Conservation (phyloP, 192 early-diverging fungal species). For the Mortierella hygrophila region DNA sequence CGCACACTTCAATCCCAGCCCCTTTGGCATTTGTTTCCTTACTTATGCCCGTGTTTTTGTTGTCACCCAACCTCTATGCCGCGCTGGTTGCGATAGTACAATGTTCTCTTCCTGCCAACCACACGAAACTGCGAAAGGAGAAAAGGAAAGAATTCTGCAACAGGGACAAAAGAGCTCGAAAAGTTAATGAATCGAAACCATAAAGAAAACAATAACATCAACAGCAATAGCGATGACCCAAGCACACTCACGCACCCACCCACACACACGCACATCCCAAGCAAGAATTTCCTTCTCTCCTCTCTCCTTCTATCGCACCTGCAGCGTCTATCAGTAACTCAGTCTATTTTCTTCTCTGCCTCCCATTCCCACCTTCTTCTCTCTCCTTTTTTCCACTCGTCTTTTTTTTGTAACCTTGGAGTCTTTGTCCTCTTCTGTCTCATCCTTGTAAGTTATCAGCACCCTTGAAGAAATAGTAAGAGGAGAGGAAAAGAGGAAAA, state of each 20-base stretch:
- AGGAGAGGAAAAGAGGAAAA: neutral
- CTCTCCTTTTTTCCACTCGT: neutral
- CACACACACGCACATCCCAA: neutral
- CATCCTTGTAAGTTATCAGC: neutral
- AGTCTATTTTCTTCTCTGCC: neutral
- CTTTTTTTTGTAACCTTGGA: neutral
- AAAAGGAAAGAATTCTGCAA: neutral
- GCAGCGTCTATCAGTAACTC: neutral
- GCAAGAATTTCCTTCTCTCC: neutral
- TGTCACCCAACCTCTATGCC: neutral
- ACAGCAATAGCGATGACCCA: neutral
- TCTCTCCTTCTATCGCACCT: neutral
- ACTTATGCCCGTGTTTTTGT: neutral
- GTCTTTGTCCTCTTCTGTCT: neutral
- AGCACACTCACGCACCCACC: neutral
- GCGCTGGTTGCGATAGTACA: neutral
- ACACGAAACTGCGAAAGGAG: neutral
- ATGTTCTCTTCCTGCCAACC: neutral
- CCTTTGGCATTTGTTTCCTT: no score
- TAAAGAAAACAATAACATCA: neutral
- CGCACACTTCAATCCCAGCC: no score
- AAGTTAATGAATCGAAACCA: neutral
- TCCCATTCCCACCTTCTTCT: neutral
- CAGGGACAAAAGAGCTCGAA: neutral
- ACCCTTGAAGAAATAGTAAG: neutral